Percentiles rank a stretch among this genome's conserved stretches.
Evolutionary conservation across 345 rosid species (phyloP).

Genomic region (Iberis pinnata): DNA sequence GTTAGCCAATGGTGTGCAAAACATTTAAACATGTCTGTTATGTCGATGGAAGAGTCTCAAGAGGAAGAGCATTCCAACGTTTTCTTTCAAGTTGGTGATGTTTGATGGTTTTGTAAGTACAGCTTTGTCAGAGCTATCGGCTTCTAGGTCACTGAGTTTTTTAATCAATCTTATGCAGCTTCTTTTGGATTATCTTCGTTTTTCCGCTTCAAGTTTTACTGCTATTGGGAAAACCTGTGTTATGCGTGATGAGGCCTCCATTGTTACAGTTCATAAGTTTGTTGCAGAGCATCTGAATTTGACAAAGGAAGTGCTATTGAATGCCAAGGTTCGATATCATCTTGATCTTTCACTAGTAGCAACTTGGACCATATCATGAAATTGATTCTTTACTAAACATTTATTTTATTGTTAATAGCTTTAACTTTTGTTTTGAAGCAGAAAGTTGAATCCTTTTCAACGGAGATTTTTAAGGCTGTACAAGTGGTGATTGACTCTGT

Average conservation of each 20-base stretch:
- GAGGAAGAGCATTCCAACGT: conserved; percentile 68
- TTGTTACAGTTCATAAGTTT: conserved; percentile 45
- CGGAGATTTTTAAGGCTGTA: conserved; percentile 52
- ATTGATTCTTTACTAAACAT: neutral
- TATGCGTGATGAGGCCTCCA: conserved; percentile 30
- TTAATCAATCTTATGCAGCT: conserved; percentile 49
- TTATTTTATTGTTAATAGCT: conserved; percentile 4
- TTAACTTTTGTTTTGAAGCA: conserved; percentile 29
- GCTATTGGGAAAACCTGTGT: conserved; percentile 44
- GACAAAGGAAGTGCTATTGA: conserved; percentile 41
- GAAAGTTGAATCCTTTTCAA: conserved; percentile 50
- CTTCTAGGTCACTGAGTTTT: conserved; percentile 5
- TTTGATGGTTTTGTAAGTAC: neutral
- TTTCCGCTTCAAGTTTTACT: conserved; percentile 48
- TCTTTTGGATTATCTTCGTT: conserved; percentile 52
- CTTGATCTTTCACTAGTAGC: conserved; percentile 1
- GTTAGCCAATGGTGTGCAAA: conserved; percentile 77
- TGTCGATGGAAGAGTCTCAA: conserved; percentile 76
- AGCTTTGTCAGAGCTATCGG: neutral
- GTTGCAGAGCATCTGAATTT: conserved; percentile 55
- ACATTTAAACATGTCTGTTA: conserved; percentile 73
- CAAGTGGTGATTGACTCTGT: conserved; percentile 53
- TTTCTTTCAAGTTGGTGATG: conserved; percentile 54
- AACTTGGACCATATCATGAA: neutral
- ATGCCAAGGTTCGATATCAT: conserved; percentile 46